Conservation (phyloP, 306 rosid species). For the Morella rubra region DNA sequence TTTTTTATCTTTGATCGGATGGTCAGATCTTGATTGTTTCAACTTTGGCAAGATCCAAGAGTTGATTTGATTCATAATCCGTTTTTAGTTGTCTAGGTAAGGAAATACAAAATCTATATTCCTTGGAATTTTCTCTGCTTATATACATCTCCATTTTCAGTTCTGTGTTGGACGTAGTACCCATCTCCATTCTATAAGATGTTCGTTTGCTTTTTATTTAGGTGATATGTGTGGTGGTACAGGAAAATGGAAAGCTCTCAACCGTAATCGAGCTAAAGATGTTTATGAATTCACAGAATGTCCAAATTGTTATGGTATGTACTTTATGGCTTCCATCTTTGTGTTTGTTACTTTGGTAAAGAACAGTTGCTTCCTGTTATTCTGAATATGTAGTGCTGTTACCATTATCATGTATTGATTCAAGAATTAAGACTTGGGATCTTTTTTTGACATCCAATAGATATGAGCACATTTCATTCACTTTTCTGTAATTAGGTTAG, state of each 20-base stretch:
- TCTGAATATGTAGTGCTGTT: not conserved
- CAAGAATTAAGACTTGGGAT: not conserved
- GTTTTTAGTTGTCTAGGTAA: not conserved
- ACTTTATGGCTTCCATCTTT: slow-evolving; percentile 4
- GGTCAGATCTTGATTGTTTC: too few relatives aligned
- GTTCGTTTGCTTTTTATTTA: slow-evolving; percentile 47
- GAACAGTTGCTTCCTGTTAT: not conserved
- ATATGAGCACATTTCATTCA: not conserved
- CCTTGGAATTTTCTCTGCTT: slow-evolving; percentile 4
- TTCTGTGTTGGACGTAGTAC: slow-evolving; percentile 1
- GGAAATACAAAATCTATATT: not conserved
- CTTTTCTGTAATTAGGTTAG: not conserved
- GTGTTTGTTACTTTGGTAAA: slow-evolving; percentile 7
- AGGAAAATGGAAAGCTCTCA: slow-evolving; percentile 98
- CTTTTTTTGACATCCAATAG: not conserved
- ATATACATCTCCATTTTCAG: slow-evolving; percentile 2
- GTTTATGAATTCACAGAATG: slow-evolving; percentile 92
- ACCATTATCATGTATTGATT: not conserved
- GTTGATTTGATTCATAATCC: too few relatives aligned
- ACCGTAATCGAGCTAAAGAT: slow-evolving; percentile 91
- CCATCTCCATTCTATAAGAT: slow-evolving; percentile 23
- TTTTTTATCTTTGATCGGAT: too few relatives aligned
- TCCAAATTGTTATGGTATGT: slow-evolving; percentile 93
- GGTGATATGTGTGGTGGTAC: slow-evolving; percentile 99
- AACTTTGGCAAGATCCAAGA: too few relatives aligned